A percentile compares a stretch with the other conserved stretches of the same genome.
These are phyloP conservation scores for Fusarium brevicatenulatum DNA, from an alignment of 2,329 filamentous ascomycete genomes.

Conservation along the genomic window DNA sequence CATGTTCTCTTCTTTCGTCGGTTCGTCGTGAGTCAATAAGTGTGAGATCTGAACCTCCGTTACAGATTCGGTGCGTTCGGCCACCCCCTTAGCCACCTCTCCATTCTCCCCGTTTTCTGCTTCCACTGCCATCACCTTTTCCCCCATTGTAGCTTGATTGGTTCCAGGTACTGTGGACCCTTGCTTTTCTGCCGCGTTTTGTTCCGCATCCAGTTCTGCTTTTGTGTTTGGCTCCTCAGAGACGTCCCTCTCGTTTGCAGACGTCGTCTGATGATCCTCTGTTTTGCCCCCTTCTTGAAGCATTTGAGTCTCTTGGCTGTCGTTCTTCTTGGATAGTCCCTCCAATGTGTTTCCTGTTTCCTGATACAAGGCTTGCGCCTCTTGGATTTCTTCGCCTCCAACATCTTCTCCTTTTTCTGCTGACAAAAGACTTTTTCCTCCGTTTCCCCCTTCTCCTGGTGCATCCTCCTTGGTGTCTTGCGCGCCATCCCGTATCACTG, in stretches of 20 bases:
- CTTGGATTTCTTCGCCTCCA: slow-evolving; percentile 17
- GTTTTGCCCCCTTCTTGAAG: neutral
- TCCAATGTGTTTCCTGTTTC: slow-evolving; percentile 5
- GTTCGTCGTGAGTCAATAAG: slow-evolving; percentile 32
- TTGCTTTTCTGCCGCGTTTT: slow-evolving; percentile 29
- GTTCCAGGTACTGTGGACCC: slow-evolving; percentile 42
- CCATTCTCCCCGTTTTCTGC: neutral
- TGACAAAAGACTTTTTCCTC: neutral
- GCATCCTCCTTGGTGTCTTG: neutral
- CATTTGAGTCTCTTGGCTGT: slow-evolving; percentile 5
- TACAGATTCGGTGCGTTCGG: slow-evolving; percentile 3
- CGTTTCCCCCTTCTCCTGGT: neutral
- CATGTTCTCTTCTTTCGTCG: slow-evolving; percentile 26
- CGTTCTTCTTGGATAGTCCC: slow-evolving; percentile 3
- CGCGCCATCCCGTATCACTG: slow-evolving; percentile 4
- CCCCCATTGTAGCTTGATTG: slow-evolving; percentile 27
- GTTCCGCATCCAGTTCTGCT: slow-evolving; percentile 19
- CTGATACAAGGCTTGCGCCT: slow-evolving; percentile 8
- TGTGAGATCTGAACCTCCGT: slow-evolving; percentile 17
- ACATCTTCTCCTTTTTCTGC: neutral
- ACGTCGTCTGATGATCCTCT: slow-evolving; percentile 7
- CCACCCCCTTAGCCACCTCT: neutral
- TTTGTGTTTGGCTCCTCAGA: slow-evolving; percentile 11
- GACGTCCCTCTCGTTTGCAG: neutral
- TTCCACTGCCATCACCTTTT: neutral